Evolutionary conservation across 2,329 filamentous ascomycete species (phyloP).

Genomic region (Sclerotinia sclerotiorum): DNA sequence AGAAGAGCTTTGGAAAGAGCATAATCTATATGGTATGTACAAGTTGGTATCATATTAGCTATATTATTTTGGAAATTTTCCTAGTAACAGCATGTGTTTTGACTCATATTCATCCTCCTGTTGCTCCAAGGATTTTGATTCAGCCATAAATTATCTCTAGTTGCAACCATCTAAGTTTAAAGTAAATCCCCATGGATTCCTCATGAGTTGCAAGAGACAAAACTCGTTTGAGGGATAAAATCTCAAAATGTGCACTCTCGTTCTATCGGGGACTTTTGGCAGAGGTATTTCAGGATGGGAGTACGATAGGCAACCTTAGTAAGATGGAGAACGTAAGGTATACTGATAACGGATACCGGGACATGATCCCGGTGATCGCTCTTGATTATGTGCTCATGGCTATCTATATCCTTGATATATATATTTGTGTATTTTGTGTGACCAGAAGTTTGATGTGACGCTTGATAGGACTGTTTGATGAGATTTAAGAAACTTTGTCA

Average conservation of each 20-base stretch:
- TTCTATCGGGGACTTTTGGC: not conserved
- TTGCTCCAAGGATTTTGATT: not conserved
- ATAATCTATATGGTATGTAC: no score
- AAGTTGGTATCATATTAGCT: not conserved
- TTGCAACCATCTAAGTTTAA: not conserved
- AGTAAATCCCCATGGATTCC: not conserved
- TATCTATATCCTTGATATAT: not conserved
- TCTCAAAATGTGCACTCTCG: not conserved
- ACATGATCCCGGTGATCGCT: not conserved
- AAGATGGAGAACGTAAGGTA: not conserved
- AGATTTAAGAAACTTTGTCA: not conserved
- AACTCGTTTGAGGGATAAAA: not conserved
- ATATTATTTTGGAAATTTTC: not conserved
- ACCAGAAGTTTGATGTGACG: not conserved
- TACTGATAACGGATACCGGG: not conserved
- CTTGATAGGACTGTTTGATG: not conserved
- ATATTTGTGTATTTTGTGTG: not conserved
- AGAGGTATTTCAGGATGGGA: not conserved
- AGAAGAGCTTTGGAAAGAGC: not conserved
- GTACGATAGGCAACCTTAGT: rapidly evolving
- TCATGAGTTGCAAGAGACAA: no score
- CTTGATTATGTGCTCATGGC: not conserved
- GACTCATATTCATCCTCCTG: no score
- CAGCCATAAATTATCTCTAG: not conserved
- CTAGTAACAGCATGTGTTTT: not conserved